Evolutionary conservation across 805 yeast genomes (phyloP).

Genomic region (Ogataea populi-albae): DNA sequence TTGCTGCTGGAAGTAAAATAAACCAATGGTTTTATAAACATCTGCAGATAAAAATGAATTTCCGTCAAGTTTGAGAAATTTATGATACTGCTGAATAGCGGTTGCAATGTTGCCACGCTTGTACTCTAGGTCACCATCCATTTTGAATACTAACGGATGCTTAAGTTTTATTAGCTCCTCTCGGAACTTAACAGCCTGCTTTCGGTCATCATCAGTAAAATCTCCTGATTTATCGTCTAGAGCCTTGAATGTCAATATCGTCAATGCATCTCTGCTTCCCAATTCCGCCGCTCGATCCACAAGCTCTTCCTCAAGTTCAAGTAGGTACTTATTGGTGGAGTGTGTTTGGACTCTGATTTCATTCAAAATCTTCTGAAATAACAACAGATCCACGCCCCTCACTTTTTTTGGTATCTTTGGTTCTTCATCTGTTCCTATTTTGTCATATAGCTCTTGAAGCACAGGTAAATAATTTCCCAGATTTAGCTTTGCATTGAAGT

Average conservation of each 20-base stretch:
- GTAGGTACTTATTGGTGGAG: constrained; percentile 51
- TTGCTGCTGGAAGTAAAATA: constrained; percentile 54
- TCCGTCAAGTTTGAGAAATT: constrained; percentile 54
- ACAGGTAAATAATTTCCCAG: constrained; percentile 54
- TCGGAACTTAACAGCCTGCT: constrained; percentile 61
- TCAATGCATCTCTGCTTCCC: constrained; percentile 79
- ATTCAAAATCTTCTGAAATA: constrained; percentile 63
- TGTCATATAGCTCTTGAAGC: constrained; percentile 48
- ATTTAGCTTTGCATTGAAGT: constrained; percentile 57
- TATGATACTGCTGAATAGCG: constrained; percentile 58
- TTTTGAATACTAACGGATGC: constrained; percentile 74
- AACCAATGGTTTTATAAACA: constrained; percentile 65
- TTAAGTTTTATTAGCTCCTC: constrained; percentile 51
- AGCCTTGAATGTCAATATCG: constrained; percentile 68
- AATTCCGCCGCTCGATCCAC: constrained; percentile 82
- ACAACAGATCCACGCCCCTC: constrained; percentile 57
- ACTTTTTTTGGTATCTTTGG: constrained; percentile 33
- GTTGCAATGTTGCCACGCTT: constrained; percentile 44
- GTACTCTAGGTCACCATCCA: constrained; percentile 74
- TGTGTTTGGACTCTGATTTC: constrained; percentile 60
- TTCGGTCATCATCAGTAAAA: constrained; percentile 50
- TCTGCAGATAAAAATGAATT: constrained; percentile 66
- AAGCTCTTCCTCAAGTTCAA: constrained; percentile 65
- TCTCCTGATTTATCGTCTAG: constrained; percentile 34
- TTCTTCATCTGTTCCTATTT: constrained; percentile 36